Conservation (phyloP, 768 basidiomycete species). For the Termitomyces sp. region DNA sequence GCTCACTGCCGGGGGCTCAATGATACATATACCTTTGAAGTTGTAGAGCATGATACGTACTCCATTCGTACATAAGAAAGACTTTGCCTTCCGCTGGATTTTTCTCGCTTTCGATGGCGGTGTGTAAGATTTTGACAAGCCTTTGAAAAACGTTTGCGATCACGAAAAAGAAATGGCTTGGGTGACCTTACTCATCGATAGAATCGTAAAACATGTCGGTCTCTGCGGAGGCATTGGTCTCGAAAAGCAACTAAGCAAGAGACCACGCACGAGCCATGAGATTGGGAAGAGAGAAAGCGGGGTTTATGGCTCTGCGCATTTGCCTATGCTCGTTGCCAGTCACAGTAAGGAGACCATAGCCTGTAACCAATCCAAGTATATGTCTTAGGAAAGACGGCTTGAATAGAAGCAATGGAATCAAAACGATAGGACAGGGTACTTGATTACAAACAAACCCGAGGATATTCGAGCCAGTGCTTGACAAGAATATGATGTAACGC, state of each 20-base stretch:
- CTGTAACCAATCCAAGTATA: constrained; percentile 34
- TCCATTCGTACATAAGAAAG: constrained; percentile 40
- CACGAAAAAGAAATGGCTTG: background rate
- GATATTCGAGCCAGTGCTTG: constrained; percentile 41
- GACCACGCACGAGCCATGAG: constrained; percentile 28
- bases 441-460: constrained; percentile 25
- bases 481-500: constrained; percentile 39
- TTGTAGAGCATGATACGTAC: constrained; percentile 23
- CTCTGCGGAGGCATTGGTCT: constrained; percentile 18
- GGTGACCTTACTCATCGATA: constrained; percentile 34
- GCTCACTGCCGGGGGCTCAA: constrained; percentile 32
- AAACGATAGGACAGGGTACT: too few relatives aligned
- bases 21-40: background rate
- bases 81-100: constrained; percentile 21
- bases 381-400: constrained; percentile 40
- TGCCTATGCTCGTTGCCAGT: constrained; percentile 44
- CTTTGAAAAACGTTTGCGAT: constrained; percentile 4
- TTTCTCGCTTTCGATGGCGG: constrained; percentile 21
- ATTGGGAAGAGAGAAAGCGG: constrained; percentile 43
- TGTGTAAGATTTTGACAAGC: constrained; percentile 31
- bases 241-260: background rate
- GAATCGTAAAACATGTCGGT: constrained; percentile 43
- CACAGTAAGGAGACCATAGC: constrained; percentile 41
- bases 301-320: constrained; percentile 47
- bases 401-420: too few relatives aligned